Conservation (phyloP, 345 rosid species). For the Gossypium stocksii region DNA sequence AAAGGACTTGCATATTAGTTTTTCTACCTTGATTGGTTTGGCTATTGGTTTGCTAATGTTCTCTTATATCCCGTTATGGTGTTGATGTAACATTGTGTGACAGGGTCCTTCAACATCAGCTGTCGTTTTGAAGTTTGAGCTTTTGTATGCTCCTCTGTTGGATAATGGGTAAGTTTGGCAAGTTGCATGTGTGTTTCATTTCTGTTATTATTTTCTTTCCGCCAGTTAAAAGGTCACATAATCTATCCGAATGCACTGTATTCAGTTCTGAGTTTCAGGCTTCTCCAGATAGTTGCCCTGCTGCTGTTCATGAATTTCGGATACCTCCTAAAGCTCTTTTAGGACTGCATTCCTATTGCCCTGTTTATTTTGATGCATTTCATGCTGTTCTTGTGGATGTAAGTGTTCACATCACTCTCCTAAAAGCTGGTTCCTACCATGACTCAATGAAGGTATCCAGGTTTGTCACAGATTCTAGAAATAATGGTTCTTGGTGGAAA, state of each 20-base stretch:
- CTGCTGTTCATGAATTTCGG: slow-evolving; percentile 78
- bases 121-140: slow-evolving; percentile 88
- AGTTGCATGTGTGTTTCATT: not conserved
- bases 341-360: slow-evolving; percentile 91
- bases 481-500: not conserved
- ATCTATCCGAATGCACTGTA: slow-evolving; percentile 9
- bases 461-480: slow-evolving; percentile 42
- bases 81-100: slow-evolving; percentile 16
- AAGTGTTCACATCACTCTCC: slow-evolving; percentile 64
- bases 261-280: slow-evolving; percentile 50
- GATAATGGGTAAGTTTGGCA: slow-evolving; percentile 44
- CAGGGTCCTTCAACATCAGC: slow-evolving; percentile 73
- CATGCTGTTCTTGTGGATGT: slow-evolving; percentile 81
- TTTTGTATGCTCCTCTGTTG: slow-evolving; percentile 60
- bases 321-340: slow-evolving; percentile 88
- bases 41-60: not conserved
- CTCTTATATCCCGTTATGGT: not conserved
- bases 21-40: slow-evolving; percentile 3
- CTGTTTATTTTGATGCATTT: slow-evolving; percentile 80
- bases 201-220: not conserved
- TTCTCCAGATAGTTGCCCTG: slow-evolving; percentile 51
- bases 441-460: slow-evolving; percentile 45
- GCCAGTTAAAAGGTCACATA: slow-evolving; percentile 6
- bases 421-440: slow-evolving; percentile 50
- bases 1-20: not conserved